Evolutionary conservation across 78 protist species (phyloP), one percentile per base, ranked within the genome.

Genomic region (Dictyostelium purpureum): DNA sequence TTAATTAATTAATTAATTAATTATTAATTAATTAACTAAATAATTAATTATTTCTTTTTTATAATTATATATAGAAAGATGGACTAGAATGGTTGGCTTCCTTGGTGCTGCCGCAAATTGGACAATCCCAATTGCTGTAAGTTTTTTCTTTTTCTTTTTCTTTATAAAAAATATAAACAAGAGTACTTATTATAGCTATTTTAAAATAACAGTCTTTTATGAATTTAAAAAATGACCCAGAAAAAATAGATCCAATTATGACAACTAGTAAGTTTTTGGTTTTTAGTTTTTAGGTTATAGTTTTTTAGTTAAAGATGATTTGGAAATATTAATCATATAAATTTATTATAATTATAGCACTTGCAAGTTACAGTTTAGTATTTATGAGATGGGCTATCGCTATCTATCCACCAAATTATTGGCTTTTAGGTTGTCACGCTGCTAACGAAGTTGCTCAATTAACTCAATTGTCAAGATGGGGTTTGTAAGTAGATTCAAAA

Each of bases 41-140:
- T 49, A 14, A 49, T 49, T 49, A 11, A 7, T 49, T 24, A 70
- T 33, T 6, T 43, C 0, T 43, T 43, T n/a, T 0, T 31, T 33
- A 1, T 16, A 21, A 42, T 26, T 1, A 24, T 54, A 35, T 33
- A 42, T 11, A 76, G 90, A 83, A 59, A 83, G 51, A 40, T 83
- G 90, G 90, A 56, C 76, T 31, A 83, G 71, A 42, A 52, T 83
- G 47, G 33, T 83, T 24, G 90, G 90, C 42, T 83, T 83, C 45
- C 19, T 83, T n/a, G 90, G 90, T 21, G 90, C 90, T 24, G 90
- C 90, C 43, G 90, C 90, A n/a, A 83, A 83, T 73, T 83, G 90
- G 90, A 71, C 90, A 4, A 83, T 83, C 24, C 90, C 90, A 19
- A 83, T 83, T 45, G 90, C 90, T 42, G 90, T 83, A 83, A 54